Evolutionary conservation across 768 basidiomycete species (phyloP), one percentile per base, ranked within the genome.

Genomic region (Amanita inopinata): DNA sequence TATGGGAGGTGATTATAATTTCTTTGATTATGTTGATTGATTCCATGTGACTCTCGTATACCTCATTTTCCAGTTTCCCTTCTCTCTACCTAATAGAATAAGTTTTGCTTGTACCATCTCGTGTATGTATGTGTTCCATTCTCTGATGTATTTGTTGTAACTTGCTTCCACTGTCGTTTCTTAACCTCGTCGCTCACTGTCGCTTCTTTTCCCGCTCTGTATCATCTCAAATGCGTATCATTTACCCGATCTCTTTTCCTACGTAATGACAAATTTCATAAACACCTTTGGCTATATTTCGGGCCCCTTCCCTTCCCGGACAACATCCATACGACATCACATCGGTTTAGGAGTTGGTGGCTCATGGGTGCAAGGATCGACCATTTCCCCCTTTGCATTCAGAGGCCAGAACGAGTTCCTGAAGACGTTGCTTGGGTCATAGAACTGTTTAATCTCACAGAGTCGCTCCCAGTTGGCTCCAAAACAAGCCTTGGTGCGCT

Each of bases 351-450:
- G 74, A 3, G 71, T 72, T 8, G 66, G 65, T 0, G 83, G 82
- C 51, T 87, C 84, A 47, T 84, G 82, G 4, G 63, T 65, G 33
- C 71, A 56, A 7, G 78, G 67, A 24, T 75, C 67, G n/a, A 86
- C 65, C 2, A 59, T 59, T 0, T 74, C 61, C 2, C 79, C 78
- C 14, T 68, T 57, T 19, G 68, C 67, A 53, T 81, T 66, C 45
- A 86, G 56, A 14, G 89, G 89, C 86, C 90, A 93, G 54, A 90
- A 76, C 9, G 76, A 73, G 53, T 89, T 82, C 46, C 62, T 70
- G 66, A 92, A 89, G 32, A 93, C 48, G 46, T 81, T 79, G 31
- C 62, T 59, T 0, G 90, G 89, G 55, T 94, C 91, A 52, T 89
- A 85, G 37, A 65, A 61, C 47, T 68, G 63, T 64, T 93, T 94